Percentiles rank a stretch among this genome's conserved stretches.
These are phyloP conservation scores for Ceratocystis alfenasii DNA, from an alignment of 2,329 filamentous ascomycete genomes.

Conservation along the genomic window DNA sequence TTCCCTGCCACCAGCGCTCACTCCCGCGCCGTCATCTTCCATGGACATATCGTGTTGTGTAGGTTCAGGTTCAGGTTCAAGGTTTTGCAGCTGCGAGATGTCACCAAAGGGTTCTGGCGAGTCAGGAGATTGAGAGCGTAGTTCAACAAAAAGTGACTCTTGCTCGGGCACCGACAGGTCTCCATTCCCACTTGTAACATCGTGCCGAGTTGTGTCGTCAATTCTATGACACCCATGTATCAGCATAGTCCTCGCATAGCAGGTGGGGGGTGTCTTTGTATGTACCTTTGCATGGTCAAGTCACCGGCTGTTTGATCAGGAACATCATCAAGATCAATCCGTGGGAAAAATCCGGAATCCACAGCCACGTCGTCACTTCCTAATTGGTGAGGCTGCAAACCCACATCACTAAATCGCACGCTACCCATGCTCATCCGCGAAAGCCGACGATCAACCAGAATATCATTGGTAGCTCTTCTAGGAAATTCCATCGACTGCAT, in stretches of 20 bases:
- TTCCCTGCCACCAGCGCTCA: not conserved
- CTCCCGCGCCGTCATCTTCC: constrained; percentile 2
- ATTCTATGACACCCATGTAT: constrained; percentile 24
- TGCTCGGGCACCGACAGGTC: constrained; percentile 15
- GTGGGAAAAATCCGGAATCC: constrained; percentile 43
- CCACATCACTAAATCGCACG: constrained; percentile 43
- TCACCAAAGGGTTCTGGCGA: constrained; percentile 19
- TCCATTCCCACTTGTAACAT: constrained; percentile 15
- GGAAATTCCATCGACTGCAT: constrained; percentile 49
- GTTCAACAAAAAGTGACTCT: not conserved
- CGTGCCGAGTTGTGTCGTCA: constrained; percentile 27
- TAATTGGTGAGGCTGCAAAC: constrained; percentile 28
- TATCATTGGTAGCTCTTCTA: constrained; percentile 40
- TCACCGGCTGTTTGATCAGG: constrained; percentile 32
- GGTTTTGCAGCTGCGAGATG: constrained; percentile 18
- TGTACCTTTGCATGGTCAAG: constrained; percentile 35
- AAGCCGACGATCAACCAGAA: constrained; percentile 32
- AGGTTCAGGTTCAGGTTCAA: constrained; percentile 9
- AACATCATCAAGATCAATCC: constrained; percentile 34
- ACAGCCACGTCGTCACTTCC: constrained; percentile 34
- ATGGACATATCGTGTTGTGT: constrained; percentile 16
- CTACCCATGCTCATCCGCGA: constrained; percentile 45
- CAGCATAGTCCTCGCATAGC: not conserved
- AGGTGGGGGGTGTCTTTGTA: not conserved
- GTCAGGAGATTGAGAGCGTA: constrained; percentile 16